Evolutionary conservation across 805 yeast species (phyloP), one percentile per base, ranked within the genome.

Genomic region (Wickerhamomyces xylosicus): DNA sequence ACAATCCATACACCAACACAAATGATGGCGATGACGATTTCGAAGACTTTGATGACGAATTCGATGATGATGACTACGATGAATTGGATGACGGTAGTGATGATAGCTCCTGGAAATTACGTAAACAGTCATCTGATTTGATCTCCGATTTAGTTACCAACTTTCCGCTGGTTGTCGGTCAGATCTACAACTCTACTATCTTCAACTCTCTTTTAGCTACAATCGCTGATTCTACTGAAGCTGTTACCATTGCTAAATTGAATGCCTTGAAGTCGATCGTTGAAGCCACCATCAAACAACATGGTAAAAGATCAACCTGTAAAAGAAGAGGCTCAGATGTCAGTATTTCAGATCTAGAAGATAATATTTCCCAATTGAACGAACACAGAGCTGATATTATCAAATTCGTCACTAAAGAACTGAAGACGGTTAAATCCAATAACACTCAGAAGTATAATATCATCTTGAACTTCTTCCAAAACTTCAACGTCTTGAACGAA

Each of bases 101-200:
- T 28, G 80, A 72, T 39, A 65, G 63, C 38, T 69, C 80, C 2
- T 79, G 89, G 82, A 78, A 73, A 45, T 57, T 83, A 16, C 62
- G 92, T 42, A 61, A 72, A 33, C 69, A 68, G 38, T 59, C 84
- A 0, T 64, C 73, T 6, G 59, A 58, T 22, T 49, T 77, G 27
- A 49, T 71, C 7, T 54, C 64, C 15, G 50, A 66, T 0, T 41
- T 72, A 13, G 57, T 71, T n/a, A 50, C 49, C 3, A 46, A 51
- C 2, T 62, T 60, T 37, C 73, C 78, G 2, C 38, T 43, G 1
- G 40, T 53, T 2, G 48, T 74, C 15, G 55, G 64, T 5, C 33
- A 47, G 2, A 42, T 72, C 8, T 67, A 65, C 40, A 41, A 52
- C 3, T 33, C 40, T 1, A 52, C 57, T 8, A 39, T 62, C 11